Base-by-base conservation (phyloP, 768 basidiomycete genomes). In the Tricholoma terreum region DNA sequence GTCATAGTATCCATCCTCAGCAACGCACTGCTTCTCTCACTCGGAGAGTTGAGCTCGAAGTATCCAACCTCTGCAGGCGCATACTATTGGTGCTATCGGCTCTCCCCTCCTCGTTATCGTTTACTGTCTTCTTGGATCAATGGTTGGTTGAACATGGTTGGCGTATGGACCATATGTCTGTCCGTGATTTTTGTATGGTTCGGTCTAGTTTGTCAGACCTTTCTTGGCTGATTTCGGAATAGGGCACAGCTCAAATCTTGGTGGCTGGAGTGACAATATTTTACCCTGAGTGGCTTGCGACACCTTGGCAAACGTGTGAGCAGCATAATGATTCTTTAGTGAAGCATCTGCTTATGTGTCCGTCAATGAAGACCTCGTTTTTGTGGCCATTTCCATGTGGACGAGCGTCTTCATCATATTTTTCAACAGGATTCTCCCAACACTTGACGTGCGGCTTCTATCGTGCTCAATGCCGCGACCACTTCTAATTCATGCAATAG, bases 141-240 rank as follows among this genome's bases (percentile, higher is more conserved):
- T 55, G 86, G 86, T 6, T 89, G 86, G 86, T 69, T 87, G 15
- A 84, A 82, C 1, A 73, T 86, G 63, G 84, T 85, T 27, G 86
- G 86, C 22, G 83, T 86, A 12, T 88, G 86, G 85, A 87, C 82
- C 0, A 77, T 84, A 56, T 80, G 83, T n/a, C 63, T 87, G 35
- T 85, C 84, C 9, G 85, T 85, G 6, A 84, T 80, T 3, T 88
- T 88, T 63, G 84, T 83, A 68, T 49, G 71, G 14, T 43, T 15
- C 8, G 30, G 6, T n/a, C 30, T 11, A 3, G 7, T n/a, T 2
- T 30, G 12, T 12, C 24, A 15, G 24, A 30, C 12, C 7, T n/a
- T 8, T 57, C 53, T 30, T 56, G 19, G 35, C 31, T 0, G 30
- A 33, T 31, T n/a, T 34, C 14, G 3, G 24, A 8, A 15, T 50